Evolutionary conservation across 2,329 filamentous ascomycete genomes (phyloP), one percentile per base, ranked within the genome.

Genomic region (Verticillium isaacii): DNA sequence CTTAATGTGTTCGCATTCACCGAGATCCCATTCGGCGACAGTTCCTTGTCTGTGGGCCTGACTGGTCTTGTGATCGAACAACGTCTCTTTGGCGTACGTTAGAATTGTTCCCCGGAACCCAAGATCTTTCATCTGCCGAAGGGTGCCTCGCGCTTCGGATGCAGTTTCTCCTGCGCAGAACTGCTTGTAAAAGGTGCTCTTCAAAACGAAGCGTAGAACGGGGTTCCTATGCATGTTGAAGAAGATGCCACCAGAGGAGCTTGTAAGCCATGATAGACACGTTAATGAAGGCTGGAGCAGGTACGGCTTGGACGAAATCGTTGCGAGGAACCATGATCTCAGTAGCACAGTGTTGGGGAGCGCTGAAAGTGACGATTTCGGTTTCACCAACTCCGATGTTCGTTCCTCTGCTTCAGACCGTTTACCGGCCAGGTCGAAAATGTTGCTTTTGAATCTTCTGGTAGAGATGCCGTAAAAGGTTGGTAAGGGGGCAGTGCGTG

Each of bases 71-170:
- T 76, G 70, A 57, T 80, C 77, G 34, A 78, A 78, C 0, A 78
- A 72, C 6, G 75, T 77, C 59, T 77, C 75, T 6, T 71, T 72
- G 2, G 83, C 83, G 63, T 82, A 85, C 58, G 85, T 84, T 11
- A 86, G 75, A 12, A 86, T 83, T 14, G 84, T 79, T 4, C 83
- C 83, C 14, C 77, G 73, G 66, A 84, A 85, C 0, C 83, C 83
- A 57, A 84, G 73, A 7, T 74, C 69, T 56, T 79, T 76, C 25
- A 84, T 66, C 17, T 77, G 71, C 12, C 72, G 72, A 60, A 78
- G 77, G 0, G 75, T 79, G 17, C 69, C 68, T 19, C 73, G 72
- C 0, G 84, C 79, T 70, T 85, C 79, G 0, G 71, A 68, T 14
- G 73, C 71, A 25, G 77, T 80, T 67, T 81, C 80, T 1, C 84